Percentiles rank a stretch among this genome's conserved stretches.
phyloP scores from a whole-genome alignment of 129 eudicot species.

The Pseudognaphalium luteoalbum region DNA sequence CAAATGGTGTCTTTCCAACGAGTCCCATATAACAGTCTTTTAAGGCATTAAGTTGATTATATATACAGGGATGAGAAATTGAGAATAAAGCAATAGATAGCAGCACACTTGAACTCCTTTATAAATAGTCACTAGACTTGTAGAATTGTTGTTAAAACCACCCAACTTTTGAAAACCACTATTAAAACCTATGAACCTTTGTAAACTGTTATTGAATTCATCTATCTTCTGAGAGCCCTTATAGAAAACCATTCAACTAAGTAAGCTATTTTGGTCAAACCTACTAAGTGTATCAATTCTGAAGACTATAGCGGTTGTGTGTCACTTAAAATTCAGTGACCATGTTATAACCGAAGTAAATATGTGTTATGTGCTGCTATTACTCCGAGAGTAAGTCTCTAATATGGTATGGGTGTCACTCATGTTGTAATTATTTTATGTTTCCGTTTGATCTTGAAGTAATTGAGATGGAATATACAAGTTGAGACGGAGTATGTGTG shows the following conservation, averaged over 20 bases:
- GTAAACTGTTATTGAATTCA: too few relatives aligned
- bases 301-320: not conserved
- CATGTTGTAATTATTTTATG: not conserved
- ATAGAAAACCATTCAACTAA: not conserved
- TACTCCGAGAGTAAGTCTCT: too few relatives aligned
- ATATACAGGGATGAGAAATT: not conserved
- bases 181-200: too few relatives aligned
- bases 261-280: slow-evolving; percentile 6
- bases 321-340: not conserved
- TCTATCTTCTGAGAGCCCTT: not conserved
- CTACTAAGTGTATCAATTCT: not conserved
- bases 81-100: not conserved
- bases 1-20: not conserved
- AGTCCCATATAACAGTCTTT: too few relatives aligned
- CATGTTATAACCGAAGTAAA: not conserved
- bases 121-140: not conserved
- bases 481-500: not conserved
- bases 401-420: not conserved
- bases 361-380: too few relatives aligned
- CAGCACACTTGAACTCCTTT: not conserved
- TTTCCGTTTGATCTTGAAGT: not conserved
- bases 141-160: not conserved
- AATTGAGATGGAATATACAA: not conserved
- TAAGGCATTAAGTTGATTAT: not conserved
- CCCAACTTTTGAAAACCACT: too few relatives aligned